Conservation (phyloP, 148 eudicot genomes). For the Spergularia bocconei region DNA sequence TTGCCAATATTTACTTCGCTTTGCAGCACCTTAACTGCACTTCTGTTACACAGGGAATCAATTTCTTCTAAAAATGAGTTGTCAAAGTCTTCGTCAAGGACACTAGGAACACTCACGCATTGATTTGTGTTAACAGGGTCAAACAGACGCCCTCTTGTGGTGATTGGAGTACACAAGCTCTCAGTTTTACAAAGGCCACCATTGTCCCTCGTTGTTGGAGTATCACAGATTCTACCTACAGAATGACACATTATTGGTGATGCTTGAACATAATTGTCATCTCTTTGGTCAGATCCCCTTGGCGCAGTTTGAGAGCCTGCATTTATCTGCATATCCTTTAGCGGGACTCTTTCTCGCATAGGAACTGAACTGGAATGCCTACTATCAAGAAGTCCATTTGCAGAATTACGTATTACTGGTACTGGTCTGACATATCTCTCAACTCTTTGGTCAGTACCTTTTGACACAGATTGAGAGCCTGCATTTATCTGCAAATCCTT, state of each 20-base stretch:
- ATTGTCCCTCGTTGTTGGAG: conserved; percentile 12
- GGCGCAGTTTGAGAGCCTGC: conserved; percentile 16
- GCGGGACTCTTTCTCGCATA: conserved; percentile 42
- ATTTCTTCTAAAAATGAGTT: conserved; percentile 61
- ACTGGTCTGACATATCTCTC: conserved; percentile 9
- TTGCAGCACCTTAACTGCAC: conserved; percentile 20
- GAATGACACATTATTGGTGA: conserved; percentile 16
- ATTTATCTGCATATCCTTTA: conserved; percentile 44
- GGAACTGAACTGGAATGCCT: not conserved
- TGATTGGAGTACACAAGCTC: conserved; percentile 23
- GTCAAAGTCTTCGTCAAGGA: conserved; percentile 66
- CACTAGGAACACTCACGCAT: conserved; percentile 29
- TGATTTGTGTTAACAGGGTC: conserved; percentile 25
- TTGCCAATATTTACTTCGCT: conserved; percentile 13
- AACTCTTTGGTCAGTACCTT: conserved; percentile 10
- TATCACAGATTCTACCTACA: conserved; percentile 2
- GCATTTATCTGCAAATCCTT: conserved; percentile 39
- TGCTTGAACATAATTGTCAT: conserved; percentile 11
- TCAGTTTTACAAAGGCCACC: conserved; percentile 19
- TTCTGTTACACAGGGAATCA: conserved; percentile 64
- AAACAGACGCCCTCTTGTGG: conserved; percentile 25
- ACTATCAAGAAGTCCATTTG: not conserved
- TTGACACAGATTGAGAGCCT: conserved; percentile 18
- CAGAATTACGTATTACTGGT: conserved; percentile 14
- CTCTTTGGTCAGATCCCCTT: conserved; percentile 7